These are phyloP conservation scores for Lepidium campestre DNA, from an alignment of 441 rosid genomes.

Conservation along the genomic window DNA sequence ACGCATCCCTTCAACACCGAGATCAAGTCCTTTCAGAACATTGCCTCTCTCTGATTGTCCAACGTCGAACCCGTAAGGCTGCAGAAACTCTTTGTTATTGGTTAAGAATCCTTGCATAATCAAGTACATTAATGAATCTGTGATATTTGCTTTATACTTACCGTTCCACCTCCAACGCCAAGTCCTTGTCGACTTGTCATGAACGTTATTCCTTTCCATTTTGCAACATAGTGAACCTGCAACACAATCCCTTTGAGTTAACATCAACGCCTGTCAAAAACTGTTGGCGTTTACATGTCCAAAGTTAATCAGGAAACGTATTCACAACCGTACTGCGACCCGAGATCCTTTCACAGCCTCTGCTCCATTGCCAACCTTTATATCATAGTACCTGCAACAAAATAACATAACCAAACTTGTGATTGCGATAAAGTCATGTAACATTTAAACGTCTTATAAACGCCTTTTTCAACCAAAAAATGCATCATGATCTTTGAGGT, in stretches of 20 bases:
- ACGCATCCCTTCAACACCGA: constrained; percentile 83
- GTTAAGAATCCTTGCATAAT: neutral
- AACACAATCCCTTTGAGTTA: neutral
- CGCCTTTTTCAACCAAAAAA: neutral
- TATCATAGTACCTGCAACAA: constrained; percentile 71
- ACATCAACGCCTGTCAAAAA: neutral
- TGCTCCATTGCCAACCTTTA: constrained; percentile 76
- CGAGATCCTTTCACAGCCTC: constrained; percentile 83
- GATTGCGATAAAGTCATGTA: neutral
- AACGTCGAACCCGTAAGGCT: constrained; percentile 96
- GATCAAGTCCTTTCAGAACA: constrained; percentile 88
- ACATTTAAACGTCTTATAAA: neutral
- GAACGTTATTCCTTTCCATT: constrained; percentile 90
- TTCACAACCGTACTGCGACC: constrained; percentile 94
- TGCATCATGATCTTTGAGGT: neutral
- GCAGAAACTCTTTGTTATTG: constrained; percentile 15
- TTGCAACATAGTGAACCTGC: constrained; percentile 93
- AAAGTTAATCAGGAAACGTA: constrained; percentile 34
- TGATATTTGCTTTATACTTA: constrained; percentile 21
- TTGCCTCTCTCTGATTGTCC: constrained; percentile 86
- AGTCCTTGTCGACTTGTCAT: constrained; percentile 95
- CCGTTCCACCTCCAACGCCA: constrained; percentile 95
- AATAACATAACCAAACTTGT: constrained; percentile 15
- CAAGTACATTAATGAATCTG: neutral
- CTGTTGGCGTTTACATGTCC: neutral